phyloP scores from a whole-genome alignment of 768 basidiomycete species.

The Mycena vitilis region DNA sequence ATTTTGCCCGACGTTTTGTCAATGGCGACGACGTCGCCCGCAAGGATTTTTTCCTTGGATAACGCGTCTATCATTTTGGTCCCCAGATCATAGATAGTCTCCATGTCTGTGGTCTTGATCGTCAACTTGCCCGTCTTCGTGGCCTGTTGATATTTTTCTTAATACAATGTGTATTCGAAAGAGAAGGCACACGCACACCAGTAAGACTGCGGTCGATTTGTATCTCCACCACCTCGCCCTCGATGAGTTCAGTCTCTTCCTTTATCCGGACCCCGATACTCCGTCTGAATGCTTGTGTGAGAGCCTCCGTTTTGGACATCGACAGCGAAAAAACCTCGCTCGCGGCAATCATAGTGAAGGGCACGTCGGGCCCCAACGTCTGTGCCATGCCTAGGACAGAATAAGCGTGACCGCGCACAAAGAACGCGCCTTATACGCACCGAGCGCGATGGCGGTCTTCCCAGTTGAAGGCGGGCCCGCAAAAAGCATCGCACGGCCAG shows the following conservation, averaged over 20 bases:
- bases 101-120: conserved; percentile 99
- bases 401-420: not conserved
- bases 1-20: conserved; percentile 98
- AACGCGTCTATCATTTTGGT: conserved; percentile 99
- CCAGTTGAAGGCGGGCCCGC: conserved; percentile 98
- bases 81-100: conserved; percentile 98
- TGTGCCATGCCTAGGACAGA: conserved; percentile 89
- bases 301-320: conserved; percentile 98
- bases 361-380: conserved; percentile 92
- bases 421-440: conserved; percentile 54
- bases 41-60: conserved; percentile 95
- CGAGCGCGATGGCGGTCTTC: conserved; percentile 98
- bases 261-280: conserved; percentile 98
- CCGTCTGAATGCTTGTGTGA: conserved; percentile 95
- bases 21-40: conserved; percentile 95
- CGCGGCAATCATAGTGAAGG: conserved; percentile 97
- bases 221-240: conserved; percentile 98
- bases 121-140: conserved; percentile 98
- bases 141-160: conserved; percentile 63
- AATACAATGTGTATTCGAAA: not conserved
- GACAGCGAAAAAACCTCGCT: conserved; percentile 98
- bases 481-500: conserved; percentile 95
- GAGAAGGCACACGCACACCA: conserved; percentile 68
- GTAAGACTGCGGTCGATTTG: conserved; percentile 98
- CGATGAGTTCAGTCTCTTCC: conserved; percentile 97